Evolutionary conservation across 1,284 basidiomycete species (phyloP).

Genomic region (Xerocomus nothofagi): DNA sequence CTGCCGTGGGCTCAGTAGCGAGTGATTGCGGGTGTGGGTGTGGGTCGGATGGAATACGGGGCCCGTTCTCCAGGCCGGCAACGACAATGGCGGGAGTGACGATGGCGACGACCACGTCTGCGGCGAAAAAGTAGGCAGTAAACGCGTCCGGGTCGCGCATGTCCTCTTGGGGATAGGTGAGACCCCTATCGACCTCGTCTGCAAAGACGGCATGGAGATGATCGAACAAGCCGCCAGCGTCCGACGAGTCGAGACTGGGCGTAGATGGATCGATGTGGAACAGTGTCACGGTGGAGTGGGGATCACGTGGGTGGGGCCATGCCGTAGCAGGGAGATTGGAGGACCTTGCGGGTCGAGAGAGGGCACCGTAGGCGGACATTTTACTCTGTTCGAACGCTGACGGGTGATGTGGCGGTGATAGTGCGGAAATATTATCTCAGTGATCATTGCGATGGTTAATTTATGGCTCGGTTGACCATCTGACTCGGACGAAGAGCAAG

Average conservation of each 20-base stretch:
- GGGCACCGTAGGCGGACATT: constrained; percentile 50
- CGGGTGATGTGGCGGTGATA: too few relatives aligned
- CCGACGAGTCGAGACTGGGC: constrained; percentile 12
- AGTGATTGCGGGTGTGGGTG: background rate
- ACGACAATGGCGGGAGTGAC: constrained; percentile 25
- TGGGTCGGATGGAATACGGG: background rate
- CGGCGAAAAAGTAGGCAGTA: constrained; percentile 72
- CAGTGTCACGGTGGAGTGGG: constrained; percentile 41
- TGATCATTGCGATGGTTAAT: too few relatives aligned
- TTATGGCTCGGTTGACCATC: too few relatives aligned
- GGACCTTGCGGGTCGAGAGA: constrained; percentile 28
- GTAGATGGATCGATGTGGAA: constrained; percentile 65
- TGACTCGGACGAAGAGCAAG: too few relatives aligned
- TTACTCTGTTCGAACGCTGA: background rate
- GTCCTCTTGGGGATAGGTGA: constrained; percentile 83
- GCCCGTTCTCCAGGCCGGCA: background rate
- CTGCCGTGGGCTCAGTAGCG: background rate
- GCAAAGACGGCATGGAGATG: constrained; percentile 68
- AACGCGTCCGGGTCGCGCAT: constrained; percentile 56
- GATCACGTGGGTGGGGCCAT: constrained; percentile 28
- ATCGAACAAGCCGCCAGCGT: constrained; percentile 48
- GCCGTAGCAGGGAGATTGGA: constrained; percentile 39
- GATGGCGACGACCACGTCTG: constrained; percentile 75
- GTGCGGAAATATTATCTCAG: too few relatives aligned
- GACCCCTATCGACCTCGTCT: constrained; percentile 72